These are phyloP conservation scores for Pseudocercospora ulei DNA, from an alignment of 2,329 filamentous ascomycete genomes.

Conservation along the genomic window DNA sequence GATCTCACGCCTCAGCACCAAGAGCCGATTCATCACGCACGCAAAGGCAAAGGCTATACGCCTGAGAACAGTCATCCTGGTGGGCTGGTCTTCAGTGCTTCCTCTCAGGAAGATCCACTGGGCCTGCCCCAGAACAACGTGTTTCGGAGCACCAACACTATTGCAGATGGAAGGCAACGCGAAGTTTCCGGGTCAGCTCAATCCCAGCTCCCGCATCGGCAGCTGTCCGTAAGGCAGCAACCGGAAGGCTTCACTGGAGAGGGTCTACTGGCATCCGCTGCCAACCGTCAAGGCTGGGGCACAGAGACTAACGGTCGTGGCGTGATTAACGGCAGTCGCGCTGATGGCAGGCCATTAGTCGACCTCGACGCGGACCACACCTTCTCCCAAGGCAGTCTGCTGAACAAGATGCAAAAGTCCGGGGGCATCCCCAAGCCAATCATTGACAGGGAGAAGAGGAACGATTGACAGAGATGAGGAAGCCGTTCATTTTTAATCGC, in stretches of 20 bases:
- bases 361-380: slow-evolving; percentile 37
- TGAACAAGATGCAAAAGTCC: slow-evolving; percentile 37
- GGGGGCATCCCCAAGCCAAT: slow-evolving; percentile 31
- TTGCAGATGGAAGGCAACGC: slow-evolving; percentile 13
- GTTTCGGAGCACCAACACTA: slow-evolving; percentile 15
- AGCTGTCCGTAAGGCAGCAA: slow-evolving; percentile 3
- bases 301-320: slow-evolving; percentile 37
- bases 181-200: slow-evolving; percentile 8
- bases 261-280: slow-evolving; percentile 35
- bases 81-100: slow-evolving; percentile 15
- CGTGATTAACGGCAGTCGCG: slow-evolving; percentile 40
- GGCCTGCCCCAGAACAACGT: slow-evolving; percentile 14
- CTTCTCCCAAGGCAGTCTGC: slow-evolving; percentile 43
- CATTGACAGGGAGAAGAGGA: slow-evolving; percentile 35
- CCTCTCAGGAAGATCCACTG: slow-evolving; percentile 18
- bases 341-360: slow-evolving; percentile 39
- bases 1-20: slow-evolving; percentile 18
- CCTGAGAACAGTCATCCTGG: slow-evolving; percentile 8
- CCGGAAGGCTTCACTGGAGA: slow-evolving; percentile 39
- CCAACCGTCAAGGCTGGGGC: slow-evolving; percentile 37
- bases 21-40: slow-evolving; percentile 19
- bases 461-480: slow-evolving; percentile 6
- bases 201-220: slow-evolving; percentile 5
- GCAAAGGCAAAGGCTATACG: slow-evolving; percentile 17
- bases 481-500: not conserved